Base-by-base conservation (phyloP, 495 filamentous ascomycete genomes). In the Glutinoglossum americanum region DNA sequence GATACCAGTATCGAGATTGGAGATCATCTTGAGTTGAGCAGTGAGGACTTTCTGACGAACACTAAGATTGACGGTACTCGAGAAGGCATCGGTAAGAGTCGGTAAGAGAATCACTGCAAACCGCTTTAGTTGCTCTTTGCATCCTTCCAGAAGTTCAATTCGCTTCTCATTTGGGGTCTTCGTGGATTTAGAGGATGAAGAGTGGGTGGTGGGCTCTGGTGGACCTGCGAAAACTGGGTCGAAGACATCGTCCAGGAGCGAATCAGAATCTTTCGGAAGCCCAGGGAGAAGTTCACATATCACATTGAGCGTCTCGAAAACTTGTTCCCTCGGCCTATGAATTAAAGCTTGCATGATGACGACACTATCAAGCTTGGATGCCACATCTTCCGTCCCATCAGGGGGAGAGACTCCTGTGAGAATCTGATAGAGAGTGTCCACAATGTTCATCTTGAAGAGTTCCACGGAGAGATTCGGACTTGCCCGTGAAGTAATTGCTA, bases 281-380 rank as follows among this genome's bases (percentile, higher is more conserved):
- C 72, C 76, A 2, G 93, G 93, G 27, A 99, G 76, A 17, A 99
- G 76, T 72, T 97, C 93, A 71, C 93, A 97, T 61, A 97, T 89
- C 58, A 99, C 89, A 67, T 95, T 96, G 57, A 99, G 78, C 4
- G 93, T 95, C 72, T 99, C 93, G 63, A 87, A 89, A 27, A 99
- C 83, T 67, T 97, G 93, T 64, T 99, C 92, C 48, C 88, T 80
- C n/a, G 92, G 92, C 35, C 89, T 80, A 65, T 97, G 93, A 56
- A 99, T 95, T 63, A 99, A 71, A 32, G 92, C 89, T 66, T 99
- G 92, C 93, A 99, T 97, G 68, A 97, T 89, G 53, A 99, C 80
- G 28, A 97, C 90, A 65, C 86, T 94, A 70, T 97, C 90, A 65
- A 96, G 88, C 69, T 92, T 94, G 45, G 79, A 71, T n/a, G 85